Conservation (phyloP, 352 stramenopile species). For the Pythium chondricola region DNA sequence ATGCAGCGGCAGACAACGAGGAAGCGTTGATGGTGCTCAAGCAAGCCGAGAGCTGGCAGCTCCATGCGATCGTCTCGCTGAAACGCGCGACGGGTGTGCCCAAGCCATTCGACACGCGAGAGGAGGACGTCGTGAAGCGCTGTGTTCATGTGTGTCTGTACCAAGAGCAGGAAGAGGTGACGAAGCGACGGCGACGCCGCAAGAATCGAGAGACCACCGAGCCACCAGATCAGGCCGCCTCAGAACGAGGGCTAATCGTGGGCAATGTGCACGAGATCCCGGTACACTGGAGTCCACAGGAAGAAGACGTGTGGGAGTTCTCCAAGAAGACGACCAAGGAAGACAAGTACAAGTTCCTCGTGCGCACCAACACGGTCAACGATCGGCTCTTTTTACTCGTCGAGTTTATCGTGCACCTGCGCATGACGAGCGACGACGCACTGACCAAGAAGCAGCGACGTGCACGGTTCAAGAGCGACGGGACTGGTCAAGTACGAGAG, state of each 20-base stretch:
- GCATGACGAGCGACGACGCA: slow-evolving; percentile 21
- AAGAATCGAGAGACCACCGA: neutral
- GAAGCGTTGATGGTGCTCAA: slow-evolving; percentile 36
- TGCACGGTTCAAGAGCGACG: slow-evolving; percentile 6
- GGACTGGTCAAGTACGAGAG: slow-evolving; percentile 28
- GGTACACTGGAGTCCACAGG: slow-evolving; percentile 55
- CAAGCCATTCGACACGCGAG: slow-evolving; percentile 69
- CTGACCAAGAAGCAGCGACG: slow-evolving; percentile 14
- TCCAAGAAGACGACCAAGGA: slow-evolving; percentile 69
- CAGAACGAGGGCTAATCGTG: slow-evolving; percentile 18
- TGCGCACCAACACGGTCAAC: slow-evolving; percentile 65
- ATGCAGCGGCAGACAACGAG: slow-evolving; percentile 18
- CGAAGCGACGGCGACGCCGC: neutral
- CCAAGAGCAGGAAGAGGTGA: slow-evolving; percentile 43
- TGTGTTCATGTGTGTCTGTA: slow-evolving; percentile 79
- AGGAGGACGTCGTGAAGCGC: slow-evolving; percentile 71
- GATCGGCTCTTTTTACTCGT: slow-evolving; percentile 61
- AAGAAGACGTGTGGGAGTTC: slow-evolving; percentile 82
- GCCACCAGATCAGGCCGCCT: neutral
- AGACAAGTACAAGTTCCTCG: slow-evolving; percentile 80
- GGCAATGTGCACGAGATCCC: slow-evolving; percentile 77
- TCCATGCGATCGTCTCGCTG: slow-evolving; percentile 67
- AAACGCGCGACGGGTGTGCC: slow-evolving; percentile 64
- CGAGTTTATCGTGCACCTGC: slow-evolving; percentile 69
- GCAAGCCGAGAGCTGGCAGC: slow-evolving; percentile 44